Conservation (phyloP, 345 rosid species). For the Ricinus communis region DNA sequence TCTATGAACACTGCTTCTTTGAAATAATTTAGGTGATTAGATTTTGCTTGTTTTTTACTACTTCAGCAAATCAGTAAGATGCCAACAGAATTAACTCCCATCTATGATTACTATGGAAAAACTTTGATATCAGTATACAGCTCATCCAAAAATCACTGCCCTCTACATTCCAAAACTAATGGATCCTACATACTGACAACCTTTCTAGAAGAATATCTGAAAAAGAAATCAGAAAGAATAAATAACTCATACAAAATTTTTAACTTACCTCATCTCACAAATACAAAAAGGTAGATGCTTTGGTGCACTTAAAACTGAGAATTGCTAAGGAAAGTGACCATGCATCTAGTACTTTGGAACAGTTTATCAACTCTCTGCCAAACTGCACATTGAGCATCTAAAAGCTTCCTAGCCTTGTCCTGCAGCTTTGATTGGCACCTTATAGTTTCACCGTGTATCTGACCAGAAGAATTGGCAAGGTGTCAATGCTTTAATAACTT, state of each 20-base stretch:
- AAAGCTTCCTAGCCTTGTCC: slow-evolving; percentile 66
- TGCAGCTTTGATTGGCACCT: slow-evolving; percentile 61
- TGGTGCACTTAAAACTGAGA: slow-evolving; percentile 60
- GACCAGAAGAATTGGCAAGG: slow-evolving; percentile 24
- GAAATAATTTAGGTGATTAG: too few relatives aligned
- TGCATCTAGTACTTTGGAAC: slow-evolving; percentile 87
- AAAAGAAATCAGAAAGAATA: not conserved
- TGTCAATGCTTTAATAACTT: not conserved
- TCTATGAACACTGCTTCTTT: too few relatives aligned
- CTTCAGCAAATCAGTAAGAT: too few relatives aligned
- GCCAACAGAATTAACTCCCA: too few relatives aligned
- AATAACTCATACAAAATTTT: not conserved
- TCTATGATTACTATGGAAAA: too few relatives aligned
- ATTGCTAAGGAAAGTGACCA: slow-evolving; percentile 86
- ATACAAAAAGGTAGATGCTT: not conserved
- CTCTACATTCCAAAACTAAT: not conserved
- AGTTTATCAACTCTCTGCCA: slow-evolving; percentile 86
- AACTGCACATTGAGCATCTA: slow-evolving; percentile 61
- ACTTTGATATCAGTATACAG: too few relatives aligned
- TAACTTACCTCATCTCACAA: not conserved
- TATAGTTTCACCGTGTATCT: slow-evolving; percentile 92
- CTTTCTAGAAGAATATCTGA: not conserved
- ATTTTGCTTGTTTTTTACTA: too few relatives aligned
- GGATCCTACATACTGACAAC: not conserved
- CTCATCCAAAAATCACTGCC: not conserved